Base-by-base conservation (phyloP, 2,329 filamentous ascomycete species). In the Didymosphaeria variabile region DNA sequence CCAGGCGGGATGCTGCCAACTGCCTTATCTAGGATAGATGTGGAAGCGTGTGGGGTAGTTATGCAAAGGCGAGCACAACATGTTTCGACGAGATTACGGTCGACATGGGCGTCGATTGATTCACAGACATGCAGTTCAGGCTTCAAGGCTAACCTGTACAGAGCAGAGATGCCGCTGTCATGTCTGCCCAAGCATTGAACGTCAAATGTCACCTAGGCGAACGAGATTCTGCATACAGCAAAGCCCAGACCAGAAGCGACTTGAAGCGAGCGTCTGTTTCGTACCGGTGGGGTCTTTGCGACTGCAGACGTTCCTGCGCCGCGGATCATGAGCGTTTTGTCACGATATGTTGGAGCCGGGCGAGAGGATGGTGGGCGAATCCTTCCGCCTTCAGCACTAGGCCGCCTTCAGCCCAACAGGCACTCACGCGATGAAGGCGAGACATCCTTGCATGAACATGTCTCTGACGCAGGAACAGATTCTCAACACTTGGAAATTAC, bases 11-110 rank as follows among this genome's bases (percentile, higher is more conserved):
- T 50, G 59, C 64, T 63, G 53, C 62, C 61, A 75, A 69, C 73
- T 75, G 65, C 72, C 71, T 72, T 49, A 69, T 71, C 55, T 54
- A 67, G 70, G 55, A 56, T 59, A 62, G 57, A 66, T 57, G 44
- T 55, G 52, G 23, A 55, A 34, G 55, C 61, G 69, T 67, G 62
- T 65, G 63, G 63, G 60, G 67, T 55, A 55, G 42, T 55, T 55
- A 34, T 55, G 53, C 42, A 55, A 38, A 29, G 53, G 52, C 52
- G 52, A 55, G 52, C 32, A 55, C 52, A 34, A 55, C 23, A 21
- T 52, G 46, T 58, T 51, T 49, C 56, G 47, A 42, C 36, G 17
- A 51, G 36, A 57, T 50, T 50, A 44, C 45, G 46, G 45, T 19
- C 44, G 32, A 19, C 42, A 19, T 55, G 44, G 40, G 42, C 6